A percentile compares a stretch with the other conserved stretches of the same genome.
phyloP scores from a whole-genome alignment of 306 rosid species.

The Ormosia semicastrata region DNA sequence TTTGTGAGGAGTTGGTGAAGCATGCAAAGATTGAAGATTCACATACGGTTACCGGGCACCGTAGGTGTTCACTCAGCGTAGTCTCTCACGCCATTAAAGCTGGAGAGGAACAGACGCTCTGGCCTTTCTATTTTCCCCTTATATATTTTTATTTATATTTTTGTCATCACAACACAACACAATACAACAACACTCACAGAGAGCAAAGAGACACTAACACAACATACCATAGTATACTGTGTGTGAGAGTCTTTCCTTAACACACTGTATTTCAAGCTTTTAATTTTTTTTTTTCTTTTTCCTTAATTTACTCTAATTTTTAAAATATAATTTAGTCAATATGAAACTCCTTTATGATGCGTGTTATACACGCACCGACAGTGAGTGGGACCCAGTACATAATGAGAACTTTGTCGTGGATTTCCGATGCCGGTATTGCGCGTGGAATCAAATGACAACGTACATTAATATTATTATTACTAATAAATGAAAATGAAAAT shows the following conservation, averaged over 20 bases:
- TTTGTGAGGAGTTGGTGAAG: conserved; percentile 45
- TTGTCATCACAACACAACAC: neutral
- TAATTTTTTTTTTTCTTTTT: neutral
- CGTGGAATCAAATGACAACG: conserved; percentile 6
- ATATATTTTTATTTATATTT: neutral
- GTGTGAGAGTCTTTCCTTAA: conserved; percentile 13
- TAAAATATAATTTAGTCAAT: neutral
- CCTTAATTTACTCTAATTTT: neutral
- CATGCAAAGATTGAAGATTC: conserved; percentile 59
- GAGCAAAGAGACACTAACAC: neutral
- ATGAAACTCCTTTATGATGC: conserved; percentile 13
- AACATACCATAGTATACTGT: neutral
- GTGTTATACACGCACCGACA: conserved; percentile 24
- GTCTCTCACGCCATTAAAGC: conserved; percentile 52
- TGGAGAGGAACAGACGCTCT: conserved; percentile 42
- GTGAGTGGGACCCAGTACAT: neutral
- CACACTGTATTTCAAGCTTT: conserved; percentile 15
- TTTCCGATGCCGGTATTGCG: conserved; percentile 7
- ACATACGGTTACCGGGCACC: conserved; percentile 37
- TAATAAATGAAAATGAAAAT: neutral
- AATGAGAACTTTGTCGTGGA: neutral
- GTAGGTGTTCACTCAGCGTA: conserved; percentile 30
- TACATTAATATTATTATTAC: too few species aligned
- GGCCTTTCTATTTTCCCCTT: conserved; percentile 13
- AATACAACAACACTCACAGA: neutral